A percentile compares a stretch with the other conserved stretches of the same genome.
Evolutionary conservation across 1,139 yeast genomes (phyloP).

Genomic region (Diutina scorzettiae): DNA sequence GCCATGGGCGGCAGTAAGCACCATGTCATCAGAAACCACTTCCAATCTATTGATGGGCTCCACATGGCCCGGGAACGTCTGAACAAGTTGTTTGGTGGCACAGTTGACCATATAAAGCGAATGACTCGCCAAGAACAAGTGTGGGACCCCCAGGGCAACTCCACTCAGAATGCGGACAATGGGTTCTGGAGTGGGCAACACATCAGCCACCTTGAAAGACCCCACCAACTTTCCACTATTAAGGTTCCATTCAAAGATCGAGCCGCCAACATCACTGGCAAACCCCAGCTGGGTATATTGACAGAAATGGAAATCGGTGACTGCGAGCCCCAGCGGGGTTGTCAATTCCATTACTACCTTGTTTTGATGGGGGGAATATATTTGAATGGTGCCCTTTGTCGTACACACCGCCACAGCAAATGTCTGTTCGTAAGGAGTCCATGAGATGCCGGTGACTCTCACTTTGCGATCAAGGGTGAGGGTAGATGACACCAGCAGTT

Average conservation of each 20-base stretch:
- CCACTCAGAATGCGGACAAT: constrained; percentile 17
- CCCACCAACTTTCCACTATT: constrained; percentile 26
- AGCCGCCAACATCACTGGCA: constrained; percentile 55
- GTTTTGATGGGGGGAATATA: constrained; percentile 60
- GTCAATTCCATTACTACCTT: constrained; percentile 39
- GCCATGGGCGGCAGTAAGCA: constrained; percentile 58
- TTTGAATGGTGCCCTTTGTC: constrained; percentile 49
- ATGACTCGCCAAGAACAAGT: constrained; percentile 53
- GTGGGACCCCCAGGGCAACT: constrained; percentile 25
- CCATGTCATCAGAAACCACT: constrained; percentile 21
- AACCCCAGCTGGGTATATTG: constrained; percentile 35
- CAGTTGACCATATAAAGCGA: constrained; percentile 42
- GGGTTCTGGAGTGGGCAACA: constrained; percentile 23
- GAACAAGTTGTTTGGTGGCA: constrained; percentile 21
- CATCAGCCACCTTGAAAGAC: constrained; percentile 30
- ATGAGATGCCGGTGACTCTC: constrained; percentile 39
- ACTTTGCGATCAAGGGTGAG: constrained; percentile 45
- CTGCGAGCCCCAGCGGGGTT: constrained; percentile 39
- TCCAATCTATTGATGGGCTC: constrained; percentile 43
- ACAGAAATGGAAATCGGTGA: constrained; percentile 41
- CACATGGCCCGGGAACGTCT: constrained; percentile 63
- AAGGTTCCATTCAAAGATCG: constrained; percentile 54
- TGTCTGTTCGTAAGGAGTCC: constrained; percentile 34
- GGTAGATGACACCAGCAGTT: constrained; percentile 25
- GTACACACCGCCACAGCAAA: constrained; percentile 51